phyloP scores from a whole-genome alignment of 2,329 filamentous ascomycete genomes.

The Didymella keratinophila region DNA sequence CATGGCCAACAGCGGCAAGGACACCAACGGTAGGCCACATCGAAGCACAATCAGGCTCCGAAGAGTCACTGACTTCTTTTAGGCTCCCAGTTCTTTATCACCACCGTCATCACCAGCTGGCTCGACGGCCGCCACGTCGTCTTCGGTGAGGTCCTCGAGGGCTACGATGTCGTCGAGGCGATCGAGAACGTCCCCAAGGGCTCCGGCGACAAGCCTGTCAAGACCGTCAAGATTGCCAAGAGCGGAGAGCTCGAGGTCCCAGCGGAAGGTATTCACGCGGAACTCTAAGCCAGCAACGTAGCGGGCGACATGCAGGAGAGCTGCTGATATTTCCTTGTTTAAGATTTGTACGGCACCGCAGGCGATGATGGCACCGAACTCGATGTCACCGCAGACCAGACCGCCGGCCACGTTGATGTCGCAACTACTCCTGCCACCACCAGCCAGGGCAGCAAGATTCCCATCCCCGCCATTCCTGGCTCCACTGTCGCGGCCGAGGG shows the following conservation, averaged over 20 bases:
- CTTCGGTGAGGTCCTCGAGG: slow-evolving; percentile 88
- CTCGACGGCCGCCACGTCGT: slow-evolving; percentile 86
- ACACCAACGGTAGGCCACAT: slow-evolving; percentile 61
- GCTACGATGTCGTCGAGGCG: slow-evolving; percentile 79
- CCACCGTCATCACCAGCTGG: slow-evolving; percentile 81
- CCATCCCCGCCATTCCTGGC: slow-evolving; percentile 28
- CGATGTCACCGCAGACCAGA: slow-evolving; percentile 48
- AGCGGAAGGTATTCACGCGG: slow-evolving; percentile 90
- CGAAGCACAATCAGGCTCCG: not conserved
- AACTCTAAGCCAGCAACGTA: slow-evolving; percentile 70
- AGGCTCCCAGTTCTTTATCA: slow-evolving; percentile 91
- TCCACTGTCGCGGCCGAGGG: slow-evolving; percentile 41
- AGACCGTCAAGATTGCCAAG: slow-evolving; percentile 79
- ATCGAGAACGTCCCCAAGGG: slow-evolving; percentile 76
- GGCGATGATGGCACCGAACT: slow-evolving; percentile 54
- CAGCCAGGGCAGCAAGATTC: slow-evolving; percentile 27
- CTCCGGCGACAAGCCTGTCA: slow-evolving; percentile 71
- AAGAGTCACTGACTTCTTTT: slow-evolving; percentile 54
- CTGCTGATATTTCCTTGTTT: slow-evolving; percentile 53
- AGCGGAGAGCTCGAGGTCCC: slow-evolving; percentile 84
- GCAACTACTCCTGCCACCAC: slow-evolving; percentile 37
- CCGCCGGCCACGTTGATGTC: slow-evolving; percentile 34
- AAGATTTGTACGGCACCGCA: slow-evolving; percentile 57
- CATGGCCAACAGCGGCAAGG: slow-evolving; percentile 76
- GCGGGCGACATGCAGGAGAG: slow-evolving; percentile 46